Conservation (phyloP, 1,284 basidiomycete genomes). For the Boletellus deceptivus region DNA sequence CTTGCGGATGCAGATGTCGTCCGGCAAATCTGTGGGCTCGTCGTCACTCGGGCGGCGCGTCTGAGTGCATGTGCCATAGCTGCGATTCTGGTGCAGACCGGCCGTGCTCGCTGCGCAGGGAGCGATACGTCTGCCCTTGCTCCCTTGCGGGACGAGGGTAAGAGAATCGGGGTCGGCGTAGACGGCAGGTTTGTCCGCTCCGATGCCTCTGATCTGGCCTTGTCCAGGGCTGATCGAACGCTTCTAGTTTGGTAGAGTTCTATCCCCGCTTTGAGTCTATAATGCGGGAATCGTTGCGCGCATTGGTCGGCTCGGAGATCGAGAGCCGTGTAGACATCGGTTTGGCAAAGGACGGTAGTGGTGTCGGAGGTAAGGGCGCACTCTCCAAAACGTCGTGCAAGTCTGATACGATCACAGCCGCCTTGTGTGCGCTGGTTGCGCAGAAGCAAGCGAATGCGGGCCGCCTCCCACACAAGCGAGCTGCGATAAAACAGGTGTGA, state of each 20-base stretch:
- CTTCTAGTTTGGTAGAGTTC: slow-evolving; percentile 78
- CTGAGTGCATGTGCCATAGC: slow-evolving; percentile 88
- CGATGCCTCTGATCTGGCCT: background rate
- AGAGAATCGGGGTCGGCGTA: slow-evolving; percentile 75
- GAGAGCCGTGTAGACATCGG: slow-evolving; percentile 84
- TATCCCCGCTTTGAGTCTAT: slow-evolving; percentile 83
- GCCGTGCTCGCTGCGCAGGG: slow-evolving; percentile 48
- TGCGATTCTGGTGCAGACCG: slow-evolving; percentile 82
- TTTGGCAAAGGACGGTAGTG: slow-evolving; percentile 95
- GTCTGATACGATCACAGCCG: slow-evolving; percentile 46
- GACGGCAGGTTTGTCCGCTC: slow-evolving; percentile 72
- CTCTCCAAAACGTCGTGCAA: background rate
- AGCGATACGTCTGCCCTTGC: slow-evolving; percentile 33
- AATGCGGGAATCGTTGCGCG: slow-evolving; percentile 72
- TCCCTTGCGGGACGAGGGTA: slow-evolving; percentile 41
- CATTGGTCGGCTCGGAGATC: slow-evolving; percentile 75
- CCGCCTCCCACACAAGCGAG: slow-evolving; percentile 5
- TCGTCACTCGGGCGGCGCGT: slow-evolving; percentile 80
- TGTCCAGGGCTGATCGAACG: slow-evolving; percentile 1
- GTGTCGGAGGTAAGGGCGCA: slow-evolving; percentile 79
- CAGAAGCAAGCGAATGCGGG: slow-evolving; percentile 21
- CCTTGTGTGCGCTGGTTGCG: slow-evolving; percentile 62
- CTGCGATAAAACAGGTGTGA: slow-evolving; percentile 12
- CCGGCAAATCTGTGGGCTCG: slow-evolving; percentile 73
- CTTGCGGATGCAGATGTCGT: slow-evolving; percentile 78